Evolutionary conservation across 116 monocot species (phyloP).

Genomic region (Posidonia oceanica): DNA sequence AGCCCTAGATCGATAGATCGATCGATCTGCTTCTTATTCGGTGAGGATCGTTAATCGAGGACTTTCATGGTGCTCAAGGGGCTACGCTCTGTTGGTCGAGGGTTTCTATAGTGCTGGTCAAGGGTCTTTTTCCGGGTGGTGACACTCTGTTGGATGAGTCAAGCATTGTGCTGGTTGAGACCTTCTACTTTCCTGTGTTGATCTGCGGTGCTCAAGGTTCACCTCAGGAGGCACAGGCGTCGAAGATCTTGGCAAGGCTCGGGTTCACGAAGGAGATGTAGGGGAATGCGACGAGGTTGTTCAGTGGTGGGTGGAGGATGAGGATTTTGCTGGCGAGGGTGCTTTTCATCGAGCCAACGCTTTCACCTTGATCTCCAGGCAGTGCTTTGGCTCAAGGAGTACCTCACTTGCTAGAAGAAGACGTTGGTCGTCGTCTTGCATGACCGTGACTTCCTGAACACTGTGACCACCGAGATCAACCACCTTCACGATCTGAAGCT

Average conservation of each 20-base stretch:
- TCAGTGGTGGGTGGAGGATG: conserved; percentile 98
- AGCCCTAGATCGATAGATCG: no score
- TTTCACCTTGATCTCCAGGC: conserved; percentile 81
- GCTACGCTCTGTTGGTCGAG: no score
- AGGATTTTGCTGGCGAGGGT: conserved; percentile 81
- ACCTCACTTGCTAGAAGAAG: conserved; percentile 96
- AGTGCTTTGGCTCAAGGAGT: conserved; percentile 87
- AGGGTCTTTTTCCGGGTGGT: no score
- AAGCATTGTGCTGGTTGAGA: no score
- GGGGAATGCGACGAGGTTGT: conserved; percentile 54
- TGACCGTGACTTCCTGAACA: conserved; percentile 91
- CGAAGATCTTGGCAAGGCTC: conserved; percentile 74
- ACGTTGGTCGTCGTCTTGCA: conserved; percentile 91
- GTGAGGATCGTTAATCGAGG: no score
- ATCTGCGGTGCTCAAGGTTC: no score
- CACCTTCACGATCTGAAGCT: conserved; percentile 91
- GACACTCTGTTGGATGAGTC: no score
- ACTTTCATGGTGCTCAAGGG: no score
- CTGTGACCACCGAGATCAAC: conserved; percentile 73
- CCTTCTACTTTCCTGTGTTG: no score
- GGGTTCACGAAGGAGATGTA: conserved; percentile 87
- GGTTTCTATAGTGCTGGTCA: no score
- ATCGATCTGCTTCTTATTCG: no score
- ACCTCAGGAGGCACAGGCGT: conserved; percentile 71
- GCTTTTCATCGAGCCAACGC: conserved; percentile 79